Base-by-base conservation (phyloP, 2,329 filamentous ascomycete species). In the Fusarium sp. region DNA sequence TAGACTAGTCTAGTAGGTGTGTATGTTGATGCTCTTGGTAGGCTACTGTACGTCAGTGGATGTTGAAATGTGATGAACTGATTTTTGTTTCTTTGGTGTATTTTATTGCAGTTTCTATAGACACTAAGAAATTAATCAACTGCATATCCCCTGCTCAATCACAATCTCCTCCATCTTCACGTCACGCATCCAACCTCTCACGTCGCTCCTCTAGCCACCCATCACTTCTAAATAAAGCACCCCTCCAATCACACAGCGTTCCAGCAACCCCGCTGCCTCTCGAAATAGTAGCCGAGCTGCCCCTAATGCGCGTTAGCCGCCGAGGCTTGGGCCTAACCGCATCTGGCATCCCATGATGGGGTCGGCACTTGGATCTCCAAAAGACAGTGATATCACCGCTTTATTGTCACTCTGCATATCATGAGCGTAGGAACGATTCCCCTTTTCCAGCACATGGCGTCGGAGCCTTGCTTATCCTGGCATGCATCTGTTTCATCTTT, bases 291-390 rank as follows among this genome's bases (percentile, higher is more conserved):
- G 35, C 42, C 43, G 31, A 45, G 45, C 23, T 11, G 48, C 44
- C 61, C 42, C 67, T 70, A 70, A 63, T 70, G 67, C 63, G 57
- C 32, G 61, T 61, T 70, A 70, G 56, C 56, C 67, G 67, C 67
- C 67, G 54, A 52, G 48, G 21, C 29, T 13, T 41, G 6, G 9
- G 9, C 37, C 48, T 54, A 54, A 1, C 57, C 23, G 9, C 3
- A 46, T 48, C 23, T 33, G 31, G 11, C 15, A 19, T 27, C 19
- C 21, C 23, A 39, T 32, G 32, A 29, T 25, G 49, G 38, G 38
- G 47, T 15, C 36, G 27, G 32, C 44, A 59, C 27, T 19, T 27
- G 23, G 9, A 10, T 33, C 43, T 37, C 57, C 53, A 41, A 47
- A 25, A 45, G 39, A 47, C 31, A 27, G 10, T 38, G 33, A 42